Base-by-base conservation (phyloP, 2,329 filamentous ascomycete species). In the Trichoderma endophyticum region DNA sequence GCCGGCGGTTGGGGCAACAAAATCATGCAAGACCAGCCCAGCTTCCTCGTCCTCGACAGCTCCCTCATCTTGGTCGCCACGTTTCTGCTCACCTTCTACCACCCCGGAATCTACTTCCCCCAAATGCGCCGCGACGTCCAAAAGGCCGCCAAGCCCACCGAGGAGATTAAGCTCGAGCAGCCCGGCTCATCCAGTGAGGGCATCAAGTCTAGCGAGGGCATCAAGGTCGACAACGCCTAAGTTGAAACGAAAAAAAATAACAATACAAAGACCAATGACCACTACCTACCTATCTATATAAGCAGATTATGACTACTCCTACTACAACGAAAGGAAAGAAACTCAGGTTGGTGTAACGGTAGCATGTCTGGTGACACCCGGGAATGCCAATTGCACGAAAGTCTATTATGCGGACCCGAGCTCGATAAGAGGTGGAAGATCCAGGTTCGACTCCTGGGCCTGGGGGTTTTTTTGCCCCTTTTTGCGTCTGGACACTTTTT, bases 11-110 rank as follows among this genome's bases (percentile, higher is more conserved):
- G 89, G 88, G 87, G 86, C 11, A 90, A 89, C 80, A 77, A 83
- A 18, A 87, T 91, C 77, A 91, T 91, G 88, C 87, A 89, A 75
- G 85, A 90, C 78, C 83, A 91, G 81, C 81, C 83, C 59, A 86
- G 85, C 21, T 91, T 91, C 76, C 84, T 90, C 72, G 84, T 87
- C 14, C 83, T 91, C 51, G 89, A 91, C 75, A 76, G 76, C 73
- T 82, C 82, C 70, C 84, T 89, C 78, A 81, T 89, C 68, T 78
- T 87, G 30, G 79, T 89, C 71, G 83, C 85, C 30, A 83, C 83
- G 18, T 77, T 82, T 21, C 81, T 88, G 24, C 82, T 90, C 43
- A 86, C 87, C 6, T 78, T 80, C 28, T 88, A 88, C 79, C 84
- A 88, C 57, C 87, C 88, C 0, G 87, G 86, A 14, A 70, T 87